Evolutionary conservation across 352 stramenopile genomes (phyloP).

Genomic region (Pythium vanterpoolii): DNA sequence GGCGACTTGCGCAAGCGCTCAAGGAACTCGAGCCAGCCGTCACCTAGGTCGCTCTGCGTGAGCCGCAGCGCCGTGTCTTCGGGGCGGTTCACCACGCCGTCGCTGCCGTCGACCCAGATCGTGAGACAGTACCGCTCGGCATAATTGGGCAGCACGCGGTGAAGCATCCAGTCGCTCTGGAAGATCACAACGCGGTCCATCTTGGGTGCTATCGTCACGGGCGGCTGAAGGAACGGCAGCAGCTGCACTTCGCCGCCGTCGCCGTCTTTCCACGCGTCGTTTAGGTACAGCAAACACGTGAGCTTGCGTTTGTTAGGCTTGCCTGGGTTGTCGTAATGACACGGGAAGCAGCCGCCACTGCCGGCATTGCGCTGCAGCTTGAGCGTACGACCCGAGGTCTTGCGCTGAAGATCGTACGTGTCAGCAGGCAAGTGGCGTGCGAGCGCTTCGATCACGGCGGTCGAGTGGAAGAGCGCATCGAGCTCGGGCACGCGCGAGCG

Average conservation of each 20-base stretch:
- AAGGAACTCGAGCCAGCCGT: conserved; percentile 60
- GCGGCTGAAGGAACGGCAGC: conserved; percentile 60
- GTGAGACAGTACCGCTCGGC: conserved; percentile 62
- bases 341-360: conserved; percentile 72
- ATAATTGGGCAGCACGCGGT: conserved; percentile 56
- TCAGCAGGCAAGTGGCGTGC: conserved; percentile 38
- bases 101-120: conserved; percentile 54
- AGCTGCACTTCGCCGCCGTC: conserved; percentile 78
- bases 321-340: conserved; percentile 83
- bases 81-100: conserved; percentile 40
- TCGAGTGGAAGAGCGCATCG: conserved; percentile 63
- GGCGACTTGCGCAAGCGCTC: conserved; percentile 51
- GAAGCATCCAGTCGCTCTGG: conserved; percentile 67
- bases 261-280: conserved; percentile 56
- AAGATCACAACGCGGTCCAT: conserved; percentile 78
- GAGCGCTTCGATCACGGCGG: conserved; percentile 44
- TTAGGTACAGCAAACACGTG: conserved; percentile 80
- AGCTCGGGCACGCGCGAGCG: conserved; percentile 57
- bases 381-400: conserved; percentile 54
- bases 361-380: conserved; percentile 82
- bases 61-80: conserved; percentile 61
- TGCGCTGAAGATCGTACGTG: conserved; percentile 53
- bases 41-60: conserved; percentile 52
- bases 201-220: conserved; percentile 56
- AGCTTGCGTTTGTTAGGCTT: conserved; percentile 73